These are phyloP conservation scores for Cutaneotrichosporon spelunceum DNA, from an alignment of 1,284 basidiomycete species.

Conservation along the genomic window DNA sequence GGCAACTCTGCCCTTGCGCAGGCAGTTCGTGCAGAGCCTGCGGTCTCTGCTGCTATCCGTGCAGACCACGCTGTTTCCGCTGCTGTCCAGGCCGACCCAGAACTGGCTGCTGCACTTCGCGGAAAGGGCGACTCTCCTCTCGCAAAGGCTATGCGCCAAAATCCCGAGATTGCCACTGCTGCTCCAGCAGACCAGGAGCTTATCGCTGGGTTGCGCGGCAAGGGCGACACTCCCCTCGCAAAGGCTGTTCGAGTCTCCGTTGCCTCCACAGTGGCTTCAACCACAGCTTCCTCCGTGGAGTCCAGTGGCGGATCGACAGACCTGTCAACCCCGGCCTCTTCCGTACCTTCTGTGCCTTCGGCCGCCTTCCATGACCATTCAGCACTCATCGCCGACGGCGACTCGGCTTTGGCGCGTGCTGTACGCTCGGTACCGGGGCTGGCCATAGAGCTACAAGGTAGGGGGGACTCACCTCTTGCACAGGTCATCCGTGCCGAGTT, in stretches of 20 bases:
- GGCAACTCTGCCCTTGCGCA: not conserved
- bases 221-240: not conserved
- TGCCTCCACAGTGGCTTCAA: not conserved
- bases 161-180: not conserved
- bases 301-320: not conserved
- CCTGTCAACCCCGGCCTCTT: not conserved
- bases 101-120: not conserved
- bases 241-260: not conserved
- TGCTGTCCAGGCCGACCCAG: not conserved
- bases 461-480: slow-evolving; percentile 2
- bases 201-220: not conserved
- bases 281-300: not conserved
- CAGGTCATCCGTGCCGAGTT: not conserved
- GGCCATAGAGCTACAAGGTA: not conserved
- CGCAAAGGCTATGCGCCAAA: not conserved
- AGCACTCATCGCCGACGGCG: not conserved
- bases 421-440: not conserved
- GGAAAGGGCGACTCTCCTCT: slow-evolving; percentile 5
- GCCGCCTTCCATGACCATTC: not conserved
- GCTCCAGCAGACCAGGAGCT: not conserved
- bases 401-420: not conserved
- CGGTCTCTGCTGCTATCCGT: not conserved
- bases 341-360: not conserved
- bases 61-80: not conserved
- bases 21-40: not conserved